Evolutionary conservation across 2,329 filamentous ascomycete genomes (phyloP).

Genomic region (Fusarium palustre): DNA sequence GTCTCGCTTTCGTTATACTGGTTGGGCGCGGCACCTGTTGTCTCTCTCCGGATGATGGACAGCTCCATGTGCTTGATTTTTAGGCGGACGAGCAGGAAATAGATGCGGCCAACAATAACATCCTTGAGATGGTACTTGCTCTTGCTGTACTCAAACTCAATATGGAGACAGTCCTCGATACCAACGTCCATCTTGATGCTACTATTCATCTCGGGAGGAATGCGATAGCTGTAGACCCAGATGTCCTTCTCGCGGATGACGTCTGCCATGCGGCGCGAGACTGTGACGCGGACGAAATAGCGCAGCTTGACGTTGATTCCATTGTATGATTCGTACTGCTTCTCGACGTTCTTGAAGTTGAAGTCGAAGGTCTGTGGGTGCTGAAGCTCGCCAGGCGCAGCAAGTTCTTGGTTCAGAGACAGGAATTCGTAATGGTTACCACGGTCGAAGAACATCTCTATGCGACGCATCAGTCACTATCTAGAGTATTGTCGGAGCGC

Average conservation of each 20-base stretch:
- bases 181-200: slow-evolving; percentile 99
- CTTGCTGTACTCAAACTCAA: slow-evolving; percentile 99
- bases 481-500: slow-evolving; percentile 2
- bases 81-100: slow-evolving; percentile 94
- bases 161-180: slow-evolving; percentile 98
- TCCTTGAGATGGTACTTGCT: slow-evolving; percentile 99
- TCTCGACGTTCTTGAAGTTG: slow-evolving; percentile 99
- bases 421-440: slow-evolving; percentile 99
- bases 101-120: slow-evolving; percentile 98
- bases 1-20: slow-evolving; percentile 99
- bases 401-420: slow-evolving; percentile 94
- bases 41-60: slow-evolving; percentile 96
- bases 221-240: slow-evolving; percentile 99
- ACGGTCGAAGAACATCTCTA: slow-evolving; percentile 99
- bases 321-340: slow-evolving; percentile 99
- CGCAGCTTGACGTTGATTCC: slow-evolving; percentile 99
- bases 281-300: slow-evolving; percentile 97
- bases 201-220: slow-evolving; percentile 97
- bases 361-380: slow-evolving; percentile 99
- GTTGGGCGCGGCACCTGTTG: slow-evolving; percentile 94
- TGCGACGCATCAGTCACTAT: slow-evolving; percentile 10
- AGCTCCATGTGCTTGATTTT: slow-evolving; percentile 99
- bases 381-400: slow-evolving; percentile 95
- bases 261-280: slow-evolving; percentile 96
- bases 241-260: slow-evolving; percentile 99